phyloP scores from a whole-genome alignment of 1,139 yeast species.

The Arxiozyma slooffiae region DNA sequence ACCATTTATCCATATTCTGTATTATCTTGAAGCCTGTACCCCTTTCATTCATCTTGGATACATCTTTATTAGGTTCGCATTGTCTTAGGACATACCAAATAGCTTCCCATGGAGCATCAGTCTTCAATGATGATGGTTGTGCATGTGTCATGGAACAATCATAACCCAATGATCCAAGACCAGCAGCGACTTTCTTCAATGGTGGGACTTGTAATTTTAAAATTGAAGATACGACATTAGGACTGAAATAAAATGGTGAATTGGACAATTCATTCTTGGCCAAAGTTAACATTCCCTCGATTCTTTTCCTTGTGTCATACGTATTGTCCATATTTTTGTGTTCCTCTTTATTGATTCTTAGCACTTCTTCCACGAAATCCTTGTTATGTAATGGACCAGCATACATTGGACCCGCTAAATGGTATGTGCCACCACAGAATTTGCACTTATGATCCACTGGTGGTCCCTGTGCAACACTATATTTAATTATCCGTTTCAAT shows the following conservation, averaged over 20 bases:
- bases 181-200: conserved; percentile 58
- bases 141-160: conserved; percentile 83
- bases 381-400: conserved; percentile 65
- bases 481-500: conserved; percentile 36
- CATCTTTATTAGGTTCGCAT: conserved; percentile 44
- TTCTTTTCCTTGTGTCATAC: conserved; percentile 73
- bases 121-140: conserved; percentile 73
- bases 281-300: conserved; percentile 83
- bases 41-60: conserved; percentile 38
- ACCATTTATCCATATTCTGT: conserved; percentile 27
- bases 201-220: conserved; percentile 81
- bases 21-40: conserved; percentile 62
- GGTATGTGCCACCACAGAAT: conserved; percentile 60
- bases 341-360: conserved; percentile 42
- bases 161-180: conserved; percentile 78
- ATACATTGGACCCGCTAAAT: conserved; percentile 96
- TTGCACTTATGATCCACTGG: conserved; percentile 49
- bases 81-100: conserved; percentile 63
- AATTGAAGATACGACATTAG: conserved; percentile 64
- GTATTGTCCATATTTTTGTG: conserved; percentile 37
- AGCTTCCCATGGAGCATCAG: conserved; percentile 77
- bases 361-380: conserved; percentile 54
- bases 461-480: conserved; percentile 48
- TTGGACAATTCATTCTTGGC: conserved; percentile 59
- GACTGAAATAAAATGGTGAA: conserved; percentile 71